Percentiles rank a stretch among this genome's conserved stretches.
phyloP scores from a whole-genome alignment of 2,329 filamentous ascomycete species.

The Aureobasidium sp. region DNA sequence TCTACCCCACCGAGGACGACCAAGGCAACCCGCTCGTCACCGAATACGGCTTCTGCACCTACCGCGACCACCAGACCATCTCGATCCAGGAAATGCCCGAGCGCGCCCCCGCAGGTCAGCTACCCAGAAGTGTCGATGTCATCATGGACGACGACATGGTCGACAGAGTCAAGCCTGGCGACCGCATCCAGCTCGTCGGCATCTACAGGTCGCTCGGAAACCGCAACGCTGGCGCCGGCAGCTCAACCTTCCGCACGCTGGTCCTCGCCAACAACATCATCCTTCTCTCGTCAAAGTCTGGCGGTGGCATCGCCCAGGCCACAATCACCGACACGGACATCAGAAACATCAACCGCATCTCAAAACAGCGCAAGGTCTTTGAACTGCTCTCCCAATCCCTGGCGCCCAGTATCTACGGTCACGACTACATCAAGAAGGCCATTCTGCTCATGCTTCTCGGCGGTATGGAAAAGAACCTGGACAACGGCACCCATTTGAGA shows the following conservation, averaged over 20 bases:
- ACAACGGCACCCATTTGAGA: conserved; percentile 94
- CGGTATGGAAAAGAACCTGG: conserved; percentile 96
- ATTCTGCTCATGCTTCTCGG: conserved; percentile 91
- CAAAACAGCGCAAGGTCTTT: conserved; percentile 90
- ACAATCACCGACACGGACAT: conserved; percentile 95
- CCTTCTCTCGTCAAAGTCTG: conserved; percentile 88
- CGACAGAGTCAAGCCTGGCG: conserved; percentile 88
- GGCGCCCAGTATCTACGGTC: conserved; percentile 92
- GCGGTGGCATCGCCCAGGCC: conserved; percentile 83
- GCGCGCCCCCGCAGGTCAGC: conserved; percentile 84
- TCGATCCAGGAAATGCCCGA: conserved; percentile 99
- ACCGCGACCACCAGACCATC: conserved; percentile 93
- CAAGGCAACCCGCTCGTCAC: conserved; percentile 88
- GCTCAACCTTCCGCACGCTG: conserved; percentile 88
- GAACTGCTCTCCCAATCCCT: conserved; percentile 88
- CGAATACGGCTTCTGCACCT: conserved; percentile 92
- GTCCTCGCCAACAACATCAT: conserved; percentile 94
- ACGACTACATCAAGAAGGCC: conserved; percentile 96
- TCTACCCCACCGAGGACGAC: conserved; percentile 90
- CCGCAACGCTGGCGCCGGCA: conserved; percentile 81
- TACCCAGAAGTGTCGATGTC: conserved; percentile 91
- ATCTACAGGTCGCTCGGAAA: conserved; percentile 93
- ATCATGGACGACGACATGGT: conserved; percentile 95
- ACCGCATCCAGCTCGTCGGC: conserved; percentile 93
- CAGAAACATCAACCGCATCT: conserved; percentile 94